Evolutionary conservation across 495 filamentous ascomycete species (phyloP).

Genomic region (Penicillium steckii): DNA sequence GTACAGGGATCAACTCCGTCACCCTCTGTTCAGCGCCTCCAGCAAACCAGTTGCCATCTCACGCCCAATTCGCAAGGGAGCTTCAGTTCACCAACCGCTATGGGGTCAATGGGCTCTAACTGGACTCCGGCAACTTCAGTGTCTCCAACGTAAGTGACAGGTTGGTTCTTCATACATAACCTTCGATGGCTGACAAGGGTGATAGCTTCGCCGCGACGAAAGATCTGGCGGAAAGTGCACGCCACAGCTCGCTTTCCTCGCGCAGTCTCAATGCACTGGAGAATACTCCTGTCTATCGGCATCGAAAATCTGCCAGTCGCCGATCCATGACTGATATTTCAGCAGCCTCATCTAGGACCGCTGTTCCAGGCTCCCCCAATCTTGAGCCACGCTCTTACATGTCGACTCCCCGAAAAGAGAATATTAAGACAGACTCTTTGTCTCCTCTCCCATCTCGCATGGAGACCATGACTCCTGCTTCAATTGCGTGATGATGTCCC

Average conservation of each 20-base stretch:
- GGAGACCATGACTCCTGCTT: conserved; percentile 24
- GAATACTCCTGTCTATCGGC: conserved; percentile 30
- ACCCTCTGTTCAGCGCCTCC: conserved; percentile 32
- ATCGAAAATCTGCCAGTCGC: conserved; percentile 21
- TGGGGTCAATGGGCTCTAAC: conserved; percentile 34
- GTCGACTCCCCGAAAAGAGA: conserved; percentile 37
- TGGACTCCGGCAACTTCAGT: conserved; percentile 53
- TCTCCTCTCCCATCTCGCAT: conserved; percentile 37
- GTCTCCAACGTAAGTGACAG: conserved; percentile 43
- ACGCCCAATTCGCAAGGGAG: conserved; percentile 44
- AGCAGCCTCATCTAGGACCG: conserved; percentile 33
- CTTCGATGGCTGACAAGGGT: neutral
- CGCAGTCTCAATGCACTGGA: conserved; percentile 31
- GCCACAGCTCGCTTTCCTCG: conserved; percentile 31
- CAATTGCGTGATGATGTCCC: neutral
- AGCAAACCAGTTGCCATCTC: conserved; percentile 31
- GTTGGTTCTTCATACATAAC: neutral
- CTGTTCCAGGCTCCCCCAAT: conserved; percentile 25
- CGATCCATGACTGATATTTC: conserved; percentile 32
- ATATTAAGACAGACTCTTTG: conserved; percentile 31
- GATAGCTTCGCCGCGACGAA: conserved; percentile 38
- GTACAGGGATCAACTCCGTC: conserved; percentile 45
- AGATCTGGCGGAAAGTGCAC: conserved; percentile 29
- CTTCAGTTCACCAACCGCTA: conserved; percentile 40
- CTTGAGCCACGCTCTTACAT: conserved; percentile 23